Evolutionary conservation across 2,329 filamentous ascomycete species (phyloP).

Genomic region (Aspergillus thermomutatus): DNA sequence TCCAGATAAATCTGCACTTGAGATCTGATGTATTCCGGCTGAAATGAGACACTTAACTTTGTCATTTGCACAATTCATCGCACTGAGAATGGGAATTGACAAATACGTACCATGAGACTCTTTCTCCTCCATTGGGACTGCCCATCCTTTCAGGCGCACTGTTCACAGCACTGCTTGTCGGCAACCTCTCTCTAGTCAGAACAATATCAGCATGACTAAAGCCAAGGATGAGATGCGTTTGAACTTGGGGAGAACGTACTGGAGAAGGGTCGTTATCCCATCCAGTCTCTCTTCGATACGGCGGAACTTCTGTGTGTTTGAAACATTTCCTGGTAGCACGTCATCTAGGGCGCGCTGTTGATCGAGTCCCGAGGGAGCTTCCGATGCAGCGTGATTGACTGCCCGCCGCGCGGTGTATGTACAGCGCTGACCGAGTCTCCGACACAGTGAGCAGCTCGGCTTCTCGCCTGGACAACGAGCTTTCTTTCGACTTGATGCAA

Average conservation of each 20-base stretch:
- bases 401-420: constrained; percentile 14
- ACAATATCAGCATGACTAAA: too few species aligned
- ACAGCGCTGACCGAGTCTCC: constrained; percentile 20
- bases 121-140: background rate
- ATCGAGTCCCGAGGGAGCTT: background rate
- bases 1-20: constrained; percentile 20
- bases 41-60: background rate
- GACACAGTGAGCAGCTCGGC: constrained; percentile 22
- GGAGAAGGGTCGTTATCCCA: constrained; percentile 17
- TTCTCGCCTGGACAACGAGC: constrained; percentile 27
- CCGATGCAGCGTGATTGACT: background rate
- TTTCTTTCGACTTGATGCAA: constrained; percentile 20
- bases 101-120: background rate
- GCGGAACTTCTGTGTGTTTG: constrained; percentile 13
- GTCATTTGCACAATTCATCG: background rate
- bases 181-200: constrained; percentile 9
- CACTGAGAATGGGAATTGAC: background rate
- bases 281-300: constrained; percentile 22
- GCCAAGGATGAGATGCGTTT: too few species aligned
- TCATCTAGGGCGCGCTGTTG: background rate
- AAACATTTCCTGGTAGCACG: constrained; percentile 2
- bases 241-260: constrained; percentile 7
- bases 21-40: constrained; percentile 9
- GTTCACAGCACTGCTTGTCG: constrained; percentile 1
- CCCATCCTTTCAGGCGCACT: background rate